Conservation (phyloP, 257 asterid species). For the Datura wrightii region DNA sequence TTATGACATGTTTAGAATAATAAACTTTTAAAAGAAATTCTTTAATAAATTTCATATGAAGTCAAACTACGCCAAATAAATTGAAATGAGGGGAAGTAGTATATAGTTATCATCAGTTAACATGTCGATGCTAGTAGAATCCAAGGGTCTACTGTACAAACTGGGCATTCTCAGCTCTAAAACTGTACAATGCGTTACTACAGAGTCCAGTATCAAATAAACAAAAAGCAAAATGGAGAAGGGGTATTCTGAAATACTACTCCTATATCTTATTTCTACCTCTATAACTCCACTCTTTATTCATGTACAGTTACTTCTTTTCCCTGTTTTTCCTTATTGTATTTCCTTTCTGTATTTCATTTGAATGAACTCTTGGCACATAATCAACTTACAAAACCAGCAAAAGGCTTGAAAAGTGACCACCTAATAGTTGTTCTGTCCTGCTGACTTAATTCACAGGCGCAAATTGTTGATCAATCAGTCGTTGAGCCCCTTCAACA, state of each 20-base stretch:
- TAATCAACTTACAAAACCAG: background rate
- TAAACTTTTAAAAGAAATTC: too few species aligned
- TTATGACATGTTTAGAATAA: too few species aligned
- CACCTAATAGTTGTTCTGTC: background rate
- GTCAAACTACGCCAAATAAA: too few species aligned
- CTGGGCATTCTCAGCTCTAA: too few species aligned
- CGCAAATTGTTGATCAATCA: conserved; percentile 54
- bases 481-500: conserved; percentile 68
- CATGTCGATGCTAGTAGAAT: too few species aligned
- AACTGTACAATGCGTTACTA: background rate
- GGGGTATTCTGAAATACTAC: background rate
- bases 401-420: background rate
- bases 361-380: background rate
- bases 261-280: background rate
- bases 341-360: background rate
- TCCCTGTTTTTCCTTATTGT: background rate
- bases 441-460: background rate
- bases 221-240: background rate
- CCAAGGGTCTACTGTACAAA: too few species aligned
- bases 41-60: too few species aligned
- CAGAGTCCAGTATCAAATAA: background rate
- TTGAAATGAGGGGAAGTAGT: too few species aligned
- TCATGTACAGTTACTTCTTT: background rate
- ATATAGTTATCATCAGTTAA: too few species aligned
- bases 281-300: background rate